Evolutionary conservation across 371 early-diverging fungal genomes (phyloP), one percentile per base, ranked within the genome.

Genomic region (Mucor mucedo): DNA sequence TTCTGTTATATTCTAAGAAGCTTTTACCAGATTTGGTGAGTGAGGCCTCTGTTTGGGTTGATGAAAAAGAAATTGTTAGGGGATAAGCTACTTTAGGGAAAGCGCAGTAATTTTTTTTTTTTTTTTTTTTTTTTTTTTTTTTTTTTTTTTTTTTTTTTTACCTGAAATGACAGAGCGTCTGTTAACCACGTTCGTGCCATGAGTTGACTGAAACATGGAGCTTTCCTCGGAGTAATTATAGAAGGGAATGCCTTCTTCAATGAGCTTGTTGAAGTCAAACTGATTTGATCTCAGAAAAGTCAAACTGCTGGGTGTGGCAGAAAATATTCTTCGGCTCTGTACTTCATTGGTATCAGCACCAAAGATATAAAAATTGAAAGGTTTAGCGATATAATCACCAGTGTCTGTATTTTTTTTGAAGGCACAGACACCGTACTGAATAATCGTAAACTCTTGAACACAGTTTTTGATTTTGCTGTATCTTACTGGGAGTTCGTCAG

Each of bases 351-450:
- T 68, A 55, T 78, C 82, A 13, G 69, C 79, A 5, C 93, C 93
- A 56, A 93, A 94, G 38, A 94, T 83, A 69, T 91, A 93, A 59
- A 93, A 92, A 69, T 93, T 95, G 85, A 92, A 93, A 0, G 96
- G 90, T 52, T 82, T 84, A 10, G 92, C 91, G 32, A 80, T 67
- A 73, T 89, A 94, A 39, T 55, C 52, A 1, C 68, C 79, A 39
- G 76, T 78, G 5, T 32, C 49, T 8, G 39, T n/a, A 21, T 69
- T 33, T 73, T 80, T 83, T 10, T 72, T 83, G 62, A 94, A 95
- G 5, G 89, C 78, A 60, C 91, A 87, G 32, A 95, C 70, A 8
- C 96, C 96, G 33, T 87, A 92, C 74, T 96, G 96, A 48, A 87
- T 74, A 41, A 90, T 82, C 5, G 76, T 76, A 60, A 84, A 93